These are phyloP conservation scores for Hypoxylon sp. DNA, from an alignment of 2,329 filamentous ascomycete genomes.

Conservation along the genomic window DNA sequence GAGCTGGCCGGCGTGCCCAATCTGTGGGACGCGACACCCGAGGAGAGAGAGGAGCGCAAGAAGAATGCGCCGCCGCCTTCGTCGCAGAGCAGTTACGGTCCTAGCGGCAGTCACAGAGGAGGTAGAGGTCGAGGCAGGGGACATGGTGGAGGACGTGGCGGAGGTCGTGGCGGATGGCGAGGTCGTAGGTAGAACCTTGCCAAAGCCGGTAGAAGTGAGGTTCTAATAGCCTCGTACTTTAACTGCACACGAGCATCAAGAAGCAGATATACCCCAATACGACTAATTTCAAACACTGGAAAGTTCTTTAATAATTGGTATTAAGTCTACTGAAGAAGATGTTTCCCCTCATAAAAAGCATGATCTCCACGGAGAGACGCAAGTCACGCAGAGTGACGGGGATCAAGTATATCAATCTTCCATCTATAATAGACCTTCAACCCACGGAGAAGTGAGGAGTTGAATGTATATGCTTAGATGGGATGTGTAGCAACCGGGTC, in stretches of 20 bases:
- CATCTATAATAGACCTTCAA: conserved; percentile 63
- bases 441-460: conserved; percentile 57
- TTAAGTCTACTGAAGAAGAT: conserved; percentile 35
- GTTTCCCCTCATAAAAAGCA: conserved; percentile 58
- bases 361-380: conserved; percentile 56
- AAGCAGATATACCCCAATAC: conserved; percentile 2
- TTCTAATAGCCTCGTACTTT: no score
- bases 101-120: conserved; percentile 44
- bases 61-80: conserved; percentile 62
- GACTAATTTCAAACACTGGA: background rate
- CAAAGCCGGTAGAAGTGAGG: no score
- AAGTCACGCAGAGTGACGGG: conserved; percentile 63
- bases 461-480: conserved; percentile 64
- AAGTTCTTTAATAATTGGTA: conserved; percentile 1
- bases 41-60: conserved; percentile 70
- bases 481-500: conserved; percentile 35
- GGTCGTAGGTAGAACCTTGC: background rate
- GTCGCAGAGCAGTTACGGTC: conserved; percentile 36
- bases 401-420: conserved; percentile 54
- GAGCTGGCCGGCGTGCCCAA: conserved; percentile 79
- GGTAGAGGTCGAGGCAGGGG: conserved; percentile 26
- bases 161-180: conserved; percentile 18
- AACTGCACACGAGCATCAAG: no score
- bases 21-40: conserved; percentile 73
- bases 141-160: conserved; percentile 39